These are phyloP conservation scores for Apiospora kogelbergensis DNA, from an alignment of 2,329 filamentous ascomycete genomes.

Conservation along the genomic window DNA sequence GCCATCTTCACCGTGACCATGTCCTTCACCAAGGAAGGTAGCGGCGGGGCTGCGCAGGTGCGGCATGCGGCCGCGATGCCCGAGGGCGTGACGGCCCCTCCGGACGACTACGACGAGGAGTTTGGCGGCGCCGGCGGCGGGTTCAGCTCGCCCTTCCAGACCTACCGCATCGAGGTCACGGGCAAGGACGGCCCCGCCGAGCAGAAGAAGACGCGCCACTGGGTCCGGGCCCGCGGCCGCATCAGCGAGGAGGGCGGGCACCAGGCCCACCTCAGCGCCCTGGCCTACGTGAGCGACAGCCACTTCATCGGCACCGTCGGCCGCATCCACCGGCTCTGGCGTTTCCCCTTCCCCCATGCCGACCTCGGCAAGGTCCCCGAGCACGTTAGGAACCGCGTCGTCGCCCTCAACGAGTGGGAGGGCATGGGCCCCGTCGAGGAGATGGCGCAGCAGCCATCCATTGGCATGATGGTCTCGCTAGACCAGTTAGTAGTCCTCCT, in stretches of 20 bases:
- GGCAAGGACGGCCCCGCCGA: conserved; percentile 48
- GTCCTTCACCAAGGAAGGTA: conserved; percentile 74
- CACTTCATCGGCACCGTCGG: conserved; percentile 91
- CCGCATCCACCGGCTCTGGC: conserved; percentile 77
- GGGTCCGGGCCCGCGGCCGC: conserved; percentile 72
- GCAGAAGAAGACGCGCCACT: conserved; percentile 67
- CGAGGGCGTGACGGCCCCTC: conserved; percentile 37
- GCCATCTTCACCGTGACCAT: conserved; percentile 96
- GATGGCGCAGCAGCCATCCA: conserved; percentile 50
- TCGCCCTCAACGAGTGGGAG: conserved; percentile 41
- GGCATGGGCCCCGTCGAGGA: conserved; percentile 48
- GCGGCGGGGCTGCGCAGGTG: conserved; percentile 52
- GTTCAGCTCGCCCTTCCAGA: conserved; percentile 44
- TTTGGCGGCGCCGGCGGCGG: conserved; percentile 35
- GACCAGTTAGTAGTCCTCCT: conserved; percentile 54
- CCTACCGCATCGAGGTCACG: conserved; percentile 41
- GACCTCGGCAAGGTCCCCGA: conserved; percentile 53
- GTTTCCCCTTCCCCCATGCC: conserved; percentile 59
- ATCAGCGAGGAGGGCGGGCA: conserved; percentile 74
- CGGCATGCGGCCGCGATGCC: conserved; percentile 67
- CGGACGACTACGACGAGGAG: conserved; percentile 44
- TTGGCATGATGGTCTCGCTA: conserved; percentile 84
- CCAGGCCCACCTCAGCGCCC: conserved; percentile 78
- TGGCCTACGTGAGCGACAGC: conserved; percentile 91
- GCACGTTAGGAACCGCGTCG: conserved; percentile 37